phyloP scores from a whole-genome alignment of 2,329 filamentous ascomycete species.

The Xylaria multiplex region DNA sequence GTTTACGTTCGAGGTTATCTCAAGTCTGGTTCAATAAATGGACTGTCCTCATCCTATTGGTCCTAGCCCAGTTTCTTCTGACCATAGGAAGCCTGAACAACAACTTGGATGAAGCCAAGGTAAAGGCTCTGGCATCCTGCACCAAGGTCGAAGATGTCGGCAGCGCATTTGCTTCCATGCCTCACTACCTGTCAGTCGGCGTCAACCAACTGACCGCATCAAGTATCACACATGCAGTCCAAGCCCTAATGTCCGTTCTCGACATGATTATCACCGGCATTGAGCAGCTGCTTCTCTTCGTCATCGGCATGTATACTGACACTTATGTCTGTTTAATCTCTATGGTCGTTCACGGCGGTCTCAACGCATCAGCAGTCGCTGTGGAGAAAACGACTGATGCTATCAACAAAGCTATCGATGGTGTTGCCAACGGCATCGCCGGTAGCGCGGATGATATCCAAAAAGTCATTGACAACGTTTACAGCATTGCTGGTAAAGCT shows the following conservation, averaged over 20 bases:
- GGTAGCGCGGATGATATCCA: slow-evolving; percentile 66
- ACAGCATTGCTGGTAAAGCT: slow-evolving; percentile 64
- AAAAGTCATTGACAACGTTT: slow-evolving; percentile 64
- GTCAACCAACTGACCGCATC: slow-evolving; percentile 86
- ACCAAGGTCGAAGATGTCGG: slow-evolving; percentile 92
- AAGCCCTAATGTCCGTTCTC: slow-evolving; percentile 81
- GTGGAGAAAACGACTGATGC: slow-evolving; percentile 56
- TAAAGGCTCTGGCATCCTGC: slow-evolving; percentile 87
- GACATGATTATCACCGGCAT: slow-evolving; percentile 83
- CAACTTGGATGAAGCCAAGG: slow-evolving; percentile 79
- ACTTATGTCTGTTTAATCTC: slow-evolving; percentile 93
- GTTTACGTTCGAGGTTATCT: slow-evolving; percentile 86
- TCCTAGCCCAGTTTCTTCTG: slow-evolving; percentile 83
- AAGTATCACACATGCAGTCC: slow-evolving; percentile 82
- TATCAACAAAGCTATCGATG: slow-evolving; percentile 62
- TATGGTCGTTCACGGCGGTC: slow-evolving; percentile 79
- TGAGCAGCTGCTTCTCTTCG: slow-evolving; percentile 87
- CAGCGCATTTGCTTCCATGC: slow-evolving; percentile 97
- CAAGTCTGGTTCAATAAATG: slow-evolving; percentile 98
- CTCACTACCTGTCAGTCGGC: slow-evolving; percentile 88
- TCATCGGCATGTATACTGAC: slow-evolving; percentile 89
- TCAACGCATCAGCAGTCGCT: slow-evolving; percentile 70
- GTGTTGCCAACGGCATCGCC: slow-evolving; percentile 56
- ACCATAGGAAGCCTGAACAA: slow-evolving; percentile 77
- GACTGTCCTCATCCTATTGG: slow-evolving; percentile 88